Percentiles rank a stretch among this genome's conserved stretches.
Conservation (phyloP, 225 moss, liverwort and hornwort genomes). For the Pseudoscleropodium purum region DNA sequence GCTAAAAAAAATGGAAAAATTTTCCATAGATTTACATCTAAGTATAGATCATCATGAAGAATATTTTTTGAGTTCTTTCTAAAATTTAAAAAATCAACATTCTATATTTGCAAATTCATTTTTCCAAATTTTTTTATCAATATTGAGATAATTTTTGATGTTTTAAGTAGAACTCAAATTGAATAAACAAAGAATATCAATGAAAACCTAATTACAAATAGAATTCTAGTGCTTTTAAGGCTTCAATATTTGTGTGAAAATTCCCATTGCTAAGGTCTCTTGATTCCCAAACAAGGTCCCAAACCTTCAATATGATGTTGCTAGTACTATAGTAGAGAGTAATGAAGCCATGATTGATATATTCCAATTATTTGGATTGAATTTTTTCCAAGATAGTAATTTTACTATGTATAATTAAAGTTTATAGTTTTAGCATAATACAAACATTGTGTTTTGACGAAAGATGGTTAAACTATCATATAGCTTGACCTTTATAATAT, state of each 20-base stretch:
- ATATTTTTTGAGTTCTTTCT: not conserved
- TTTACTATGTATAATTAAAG: not conserved
- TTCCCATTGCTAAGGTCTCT: fast-evolving
- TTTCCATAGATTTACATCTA: not conserved
- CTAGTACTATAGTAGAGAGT: fast-evolving
- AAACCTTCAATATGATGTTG: not conserved
- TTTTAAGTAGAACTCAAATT: not conserved
- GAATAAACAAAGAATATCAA: not conserved
- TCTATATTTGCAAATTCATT: not conserved
- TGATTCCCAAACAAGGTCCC: fast-evolving
- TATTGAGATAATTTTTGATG: not conserved
- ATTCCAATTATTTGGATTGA: not conserved
- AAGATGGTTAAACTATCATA: not conserved
- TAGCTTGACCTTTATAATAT: not conserved
- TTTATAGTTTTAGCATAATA: not conserved
- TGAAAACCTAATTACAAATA: not conserved
- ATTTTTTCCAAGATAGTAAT: not conserved
- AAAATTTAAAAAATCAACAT: not conserved
- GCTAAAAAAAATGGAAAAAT: not conserved
- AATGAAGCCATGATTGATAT: not conserved
- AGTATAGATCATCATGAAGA: not conserved
- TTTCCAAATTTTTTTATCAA: not conserved
- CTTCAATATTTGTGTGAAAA: fast-evolving
- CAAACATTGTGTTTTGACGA: not conserved
- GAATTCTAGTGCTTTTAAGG: not conserved